These are phyloP conservation scores for Claviceps humidiphila DNA, from an alignment of 2,329 filamentous ascomycete species.

Conservation along the genomic window DNA sequence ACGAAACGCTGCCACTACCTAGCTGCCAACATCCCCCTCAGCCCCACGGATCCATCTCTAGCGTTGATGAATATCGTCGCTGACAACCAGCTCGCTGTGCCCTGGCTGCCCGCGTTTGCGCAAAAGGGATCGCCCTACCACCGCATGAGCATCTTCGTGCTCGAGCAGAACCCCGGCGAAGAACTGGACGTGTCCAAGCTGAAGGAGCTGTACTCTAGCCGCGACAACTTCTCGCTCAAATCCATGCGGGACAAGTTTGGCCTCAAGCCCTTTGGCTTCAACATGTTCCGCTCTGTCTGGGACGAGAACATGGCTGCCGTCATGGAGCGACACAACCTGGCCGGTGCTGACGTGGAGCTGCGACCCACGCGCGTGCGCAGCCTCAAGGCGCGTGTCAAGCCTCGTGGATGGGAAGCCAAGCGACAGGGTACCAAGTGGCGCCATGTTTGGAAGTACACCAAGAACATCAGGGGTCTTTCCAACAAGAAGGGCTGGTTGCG, in stretches of 20 bases:
- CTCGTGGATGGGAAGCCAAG: conserved; percentile 54
- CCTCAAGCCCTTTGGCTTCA: conserved; percentile 65
- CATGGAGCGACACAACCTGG: conserved; percentile 66
- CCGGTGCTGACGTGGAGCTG: conserved; percentile 72
- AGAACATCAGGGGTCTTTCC: conserved; percentile 37
- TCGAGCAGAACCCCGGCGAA: conserved; percentile 59
- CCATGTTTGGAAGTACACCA: conserved; percentile 51
- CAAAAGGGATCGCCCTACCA: conserved; percentile 90
- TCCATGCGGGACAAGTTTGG: conserved; percentile 58
- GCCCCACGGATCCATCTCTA: conserved; percentile 42
- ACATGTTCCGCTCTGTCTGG: conserved; percentile 80
- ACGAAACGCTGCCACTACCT: conserved; percentile 76
- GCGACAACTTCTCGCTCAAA: conserved; percentile 63
- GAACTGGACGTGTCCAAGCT: conserved; percentile 44
- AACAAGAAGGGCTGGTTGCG: conserved; percentile 29
- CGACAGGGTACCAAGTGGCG: conserved; percentile 51
- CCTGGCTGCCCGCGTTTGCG: conserved; percentile 76
- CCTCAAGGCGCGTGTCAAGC: conserved; percentile 47
- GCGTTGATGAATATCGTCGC: conserved; percentile 49
- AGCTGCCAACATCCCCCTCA: conserved; percentile 49
- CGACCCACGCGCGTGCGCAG: conserved; percentile 64
- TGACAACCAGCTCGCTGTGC: conserved; percentile 53
- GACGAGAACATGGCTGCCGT: conserved; percentile 78
- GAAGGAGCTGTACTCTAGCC: conserved; percentile 35
- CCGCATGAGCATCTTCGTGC: conserved; percentile 67